Base-by-base conservation (phyloP, 306 rosid genomes). In the Cucumis cinereus region DNA sequence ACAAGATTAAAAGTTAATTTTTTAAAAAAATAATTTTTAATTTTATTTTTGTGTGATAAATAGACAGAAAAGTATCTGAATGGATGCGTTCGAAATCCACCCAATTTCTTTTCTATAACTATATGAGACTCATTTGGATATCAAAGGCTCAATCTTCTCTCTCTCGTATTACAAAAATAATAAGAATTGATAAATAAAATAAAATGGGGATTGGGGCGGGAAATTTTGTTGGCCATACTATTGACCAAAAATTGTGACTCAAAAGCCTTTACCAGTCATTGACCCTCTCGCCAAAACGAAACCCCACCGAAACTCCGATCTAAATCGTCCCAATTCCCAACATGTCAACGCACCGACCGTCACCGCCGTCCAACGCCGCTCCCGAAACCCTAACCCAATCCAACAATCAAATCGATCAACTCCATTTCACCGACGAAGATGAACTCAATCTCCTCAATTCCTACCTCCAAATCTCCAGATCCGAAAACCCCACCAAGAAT, bases 361-460 rank as follows among this genome's bases (percentile, higher is more conserved):
- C 47, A 19, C 50, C 63, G 22, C 45, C 43, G 61, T 23, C 54
- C 78, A 12, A 15, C 68, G 45, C 19, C 66, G 4, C 30, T 49
- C 47, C 45, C 62, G 26, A 4, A 36, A 28, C 53, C 53, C 53
- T 47, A 35, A n/a, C 28, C 77, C 26, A 28, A 28, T 9, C 61
- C 15, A 20, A 33, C 17, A 53, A 71, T 28, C 58, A 11, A 45
- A 28, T 4, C 16, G 52, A 45, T 45, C 79, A 64, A 57, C 43
- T 57, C 20, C 59, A 43, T 4, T 81, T 81, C 59, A 49, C 75
- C 41, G 81, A 81, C 0, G 77, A 74, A 66, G 84, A 81, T n/a
- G 84, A 81, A 56, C 14, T 59, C 75, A 26, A 20, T 2, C 78
- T 81, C 61, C 81, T 77, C 52, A 60, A 77, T 10, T 41, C 41